Base-by-base conservation (phyloP, 2,329 filamentous ascomycete species). In the Cladosporium colombiae region DNA sequence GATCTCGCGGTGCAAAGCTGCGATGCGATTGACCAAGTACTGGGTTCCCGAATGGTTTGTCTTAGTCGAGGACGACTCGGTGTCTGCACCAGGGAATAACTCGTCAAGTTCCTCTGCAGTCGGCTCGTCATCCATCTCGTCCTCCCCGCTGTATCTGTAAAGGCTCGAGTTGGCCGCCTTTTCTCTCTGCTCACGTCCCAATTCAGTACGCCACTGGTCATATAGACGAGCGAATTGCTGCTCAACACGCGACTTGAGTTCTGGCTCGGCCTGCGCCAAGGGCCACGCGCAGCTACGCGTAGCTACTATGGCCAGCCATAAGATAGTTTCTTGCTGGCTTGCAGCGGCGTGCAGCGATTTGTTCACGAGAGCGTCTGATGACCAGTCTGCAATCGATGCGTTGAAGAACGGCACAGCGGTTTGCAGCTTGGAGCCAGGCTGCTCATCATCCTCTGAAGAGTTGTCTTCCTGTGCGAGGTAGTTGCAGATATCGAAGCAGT, bases 101-200 rank as follows among this genome's bases (percentile, higher is more conserved):
- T 90, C 85, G 23, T 89, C 84, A 69, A 97, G 89, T 69, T 95
- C 91, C 64, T 90, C 86, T 68, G 89, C 85, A 62, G 92, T 87
- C 11, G 86, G 82, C 71, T 91, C 89, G 65, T 96, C 90, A 69
- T 91, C 88, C 57, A 93, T 89, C 67, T 93, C 90, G 46, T 86
- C 81, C 46, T 88, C 89, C 35, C 93, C 94, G 68, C 88, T 87
- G 79, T 95, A 97, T 23, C 88, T 89, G 78, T 96, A 99, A 46
- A 96, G 78, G 68, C 91, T 93, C 5, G 86, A 87, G 68, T 90
- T 91, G 31, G 86, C 85, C 21, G 91, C 89, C 70, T 91, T 88
- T 56, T 91, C 86, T 71, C 89, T 87, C 72, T 92, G 90, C 69
- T 97, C 93, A 23, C 87, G 83, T 62, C 89, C 86, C 2, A 97